Percentiles rank a stretch among this genome's conserved stretches.
phyloP scores from a whole-genome alignment of 108 stramenopile genomes.

The Halocafeteria seosinensis region DNA sequence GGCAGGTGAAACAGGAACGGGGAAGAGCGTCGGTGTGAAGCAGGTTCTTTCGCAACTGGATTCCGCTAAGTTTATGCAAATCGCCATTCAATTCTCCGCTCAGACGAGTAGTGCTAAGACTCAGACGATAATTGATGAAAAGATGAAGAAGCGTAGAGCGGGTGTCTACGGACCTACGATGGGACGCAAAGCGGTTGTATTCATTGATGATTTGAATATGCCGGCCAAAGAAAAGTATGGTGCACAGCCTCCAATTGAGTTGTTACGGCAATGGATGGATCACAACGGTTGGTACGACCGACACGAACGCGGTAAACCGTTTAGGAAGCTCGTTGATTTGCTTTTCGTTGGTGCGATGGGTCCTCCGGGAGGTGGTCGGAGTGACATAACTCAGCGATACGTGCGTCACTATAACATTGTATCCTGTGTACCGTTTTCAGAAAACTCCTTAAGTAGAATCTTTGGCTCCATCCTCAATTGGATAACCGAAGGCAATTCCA shows the following conservation, averaged over 20 bases:
- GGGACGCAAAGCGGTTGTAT: constrained; percentile 33
- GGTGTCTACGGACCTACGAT: constrained; percentile 41
- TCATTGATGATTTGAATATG: constrained; percentile 46
- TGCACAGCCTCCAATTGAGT: constrained; percentile 41
- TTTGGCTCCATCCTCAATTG: constrained; percentile 30
- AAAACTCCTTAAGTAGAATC: constrained; percentile 28
- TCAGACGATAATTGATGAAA: constrained; percentile 37
- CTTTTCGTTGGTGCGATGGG: constrained; percentile 35
- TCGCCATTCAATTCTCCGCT: constrained; percentile 31
- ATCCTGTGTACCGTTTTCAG: constrained; percentile 15
- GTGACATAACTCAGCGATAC: constrained; percentile 37
- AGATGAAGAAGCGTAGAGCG: constrained; percentile 36
- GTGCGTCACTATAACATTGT: constrained; percentile 35
- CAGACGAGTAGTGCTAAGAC: constrained; percentile 40
- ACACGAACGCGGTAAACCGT: constrained; percentile 23
- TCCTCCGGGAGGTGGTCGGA: constrained; percentile 34
- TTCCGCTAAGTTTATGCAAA: constrained; percentile 23
- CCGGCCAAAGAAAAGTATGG: constrained; percentile 32
- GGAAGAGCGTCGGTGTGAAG: constrained; percentile 34
- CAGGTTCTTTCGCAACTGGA: constrained; percentile 22
- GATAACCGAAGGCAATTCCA: constrained; percentile 1
- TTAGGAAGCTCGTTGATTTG: constrained; percentile 31
- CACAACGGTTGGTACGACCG: constrained; percentile 41
- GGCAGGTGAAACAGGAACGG: constrained; percentile 41
- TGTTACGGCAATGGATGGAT: constrained; percentile 40